A percentile compares a stretch with the other conserved stretches of the same genome.
phyloP scores from a whole-genome alignment of 2,329 filamentous ascomycete genomes.

The Aureobasidium namibiae region DNA sequence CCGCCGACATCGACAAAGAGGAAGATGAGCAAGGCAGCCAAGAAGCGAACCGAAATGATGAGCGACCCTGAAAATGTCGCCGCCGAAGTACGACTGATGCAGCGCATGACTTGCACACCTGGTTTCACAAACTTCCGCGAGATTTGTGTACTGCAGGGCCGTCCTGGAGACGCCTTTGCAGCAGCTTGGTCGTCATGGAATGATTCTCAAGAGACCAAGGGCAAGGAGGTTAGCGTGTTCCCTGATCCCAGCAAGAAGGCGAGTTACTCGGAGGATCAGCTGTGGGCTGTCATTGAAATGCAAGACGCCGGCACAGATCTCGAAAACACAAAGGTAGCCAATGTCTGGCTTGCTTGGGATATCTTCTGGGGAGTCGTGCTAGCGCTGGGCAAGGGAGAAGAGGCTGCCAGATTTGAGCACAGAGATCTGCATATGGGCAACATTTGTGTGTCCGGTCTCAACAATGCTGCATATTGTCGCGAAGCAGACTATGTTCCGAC shows the following conservation, averaged over 20 bases:
- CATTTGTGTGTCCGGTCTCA: conserved; percentile 43
- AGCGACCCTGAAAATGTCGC: conserved; percentile 36
- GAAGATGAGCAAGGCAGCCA: conserved; percentile 40
- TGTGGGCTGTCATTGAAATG: conserved; percentile 60
- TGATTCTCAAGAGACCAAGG: conserved; percentile 31
- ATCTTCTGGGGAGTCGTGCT: conserved; percentile 60
- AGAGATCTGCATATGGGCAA: conserved; percentile 61
- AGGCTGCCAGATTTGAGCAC: conserved; percentile 54
- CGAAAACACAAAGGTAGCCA: conserved; percentile 24
- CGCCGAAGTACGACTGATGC: conserved; percentile 45
- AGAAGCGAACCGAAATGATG: conserved; percentile 36
- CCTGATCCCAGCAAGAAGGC: conserved; percentile 48
- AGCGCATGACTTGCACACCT: conserved; percentile 50
- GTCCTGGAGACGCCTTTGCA: conserved; percentile 44
- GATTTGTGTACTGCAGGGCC: conserved; percentile 49
- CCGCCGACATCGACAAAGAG: conserved; percentile 35
- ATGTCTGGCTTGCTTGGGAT: conserved; percentile 41
- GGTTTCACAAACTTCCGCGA: conserved; percentile 57
- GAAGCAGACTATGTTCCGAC: conserved; percentile 19
- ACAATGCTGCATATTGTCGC: conserved; percentile 17
- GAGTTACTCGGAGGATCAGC: conserved; percentile 46
- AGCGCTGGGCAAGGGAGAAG: conserved; percentile 53
- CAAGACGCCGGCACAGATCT: conserved; percentile 55
- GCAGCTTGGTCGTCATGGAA: conserved; percentile 40
- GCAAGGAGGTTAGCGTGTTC: conserved; percentile 39